Evolutionary conservation across 1,139 yeast genomes (phyloP), one percentile per base, ranked within the genome.

Genomic region (Scheffersomyces quercinus): DNA sequence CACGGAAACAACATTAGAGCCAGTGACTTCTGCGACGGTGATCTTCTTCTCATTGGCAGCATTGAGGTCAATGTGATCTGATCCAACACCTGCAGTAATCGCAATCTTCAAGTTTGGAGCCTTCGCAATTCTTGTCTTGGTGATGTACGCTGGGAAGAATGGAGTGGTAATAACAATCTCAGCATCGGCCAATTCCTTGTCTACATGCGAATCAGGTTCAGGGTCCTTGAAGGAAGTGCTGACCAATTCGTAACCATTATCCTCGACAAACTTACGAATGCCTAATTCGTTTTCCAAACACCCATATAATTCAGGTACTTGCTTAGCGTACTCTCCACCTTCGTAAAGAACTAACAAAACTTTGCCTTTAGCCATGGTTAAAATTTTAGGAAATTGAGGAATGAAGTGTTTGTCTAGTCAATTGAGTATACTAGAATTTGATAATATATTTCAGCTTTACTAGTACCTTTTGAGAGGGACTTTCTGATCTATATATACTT

Each of bases 71-170:
- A 86, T 73, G 64, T 87, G 95, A 62, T 87, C 95, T 10, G 89
- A 83, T 6, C 95, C 95, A 48, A 87, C 91, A 53, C 95, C 95
- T 7, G 95, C 95, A 41, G 93, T 87, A 55, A 86, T 73, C 51
- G 85, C 75, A 46, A 84, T 62, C 70, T 85, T 86, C 66, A 87
- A 77, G 50, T 86, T 85, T 60, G 83, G 83, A 39, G 95, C 93
- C 60, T 80, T 79, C 41, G 68, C 82, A 51, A 87, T 75, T 56
- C 95, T 75, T 55, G 81, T 84, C 47, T 72, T 71, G 42, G 85
- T 81, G 59, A 87, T 73, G 65, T 87, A 87, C 29, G 85, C 95
- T 7, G 95, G 95, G 70, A 79, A 88, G 75, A 87, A 87, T 3
- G 95, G 95, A 24, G 93, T 85, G 41, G 93, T 83, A 65, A 87